Percentiles rank a stretch among this genome's conserved stretches.
phyloP scores from a whole-genome alignment of 2,329 filamentous ascomycete species.

The Aspergillus sp. region DNA sequence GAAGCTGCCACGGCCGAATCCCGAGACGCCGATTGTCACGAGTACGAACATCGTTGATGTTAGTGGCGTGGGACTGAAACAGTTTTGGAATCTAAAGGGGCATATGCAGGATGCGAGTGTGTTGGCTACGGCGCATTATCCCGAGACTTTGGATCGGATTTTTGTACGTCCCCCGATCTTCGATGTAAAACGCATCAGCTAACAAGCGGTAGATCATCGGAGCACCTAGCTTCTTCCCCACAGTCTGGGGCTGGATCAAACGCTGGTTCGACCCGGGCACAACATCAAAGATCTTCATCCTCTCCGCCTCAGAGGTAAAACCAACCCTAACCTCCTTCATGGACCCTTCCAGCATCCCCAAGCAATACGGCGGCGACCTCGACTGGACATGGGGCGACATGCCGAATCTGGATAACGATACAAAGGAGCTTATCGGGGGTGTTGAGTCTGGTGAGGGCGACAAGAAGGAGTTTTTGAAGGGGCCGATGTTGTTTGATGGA shows the following conservation, averaged over 20 bases:
- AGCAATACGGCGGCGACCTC: constrained; percentile 79
- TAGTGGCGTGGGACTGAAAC: constrained; percentile 75
- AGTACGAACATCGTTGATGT: constrained; percentile 96
- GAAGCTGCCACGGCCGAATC: constrained; percentile 64
- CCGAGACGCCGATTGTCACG: constrained; percentile 80
- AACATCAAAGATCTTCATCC: constrained; percentile 92
- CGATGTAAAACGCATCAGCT: neutral
- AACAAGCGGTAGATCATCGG: constrained; percentile 61
- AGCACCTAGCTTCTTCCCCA: constrained; percentile 83
- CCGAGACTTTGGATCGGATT: constrained; percentile 82
- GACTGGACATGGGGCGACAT: constrained; percentile 74
- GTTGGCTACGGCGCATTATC: constrained; percentile 87
- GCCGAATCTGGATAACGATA: constrained; percentile 59
- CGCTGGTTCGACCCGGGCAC: constrained; percentile 93
- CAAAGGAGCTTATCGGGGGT: constrained; percentile 25
- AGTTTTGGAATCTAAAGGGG: constrained; percentile 89
- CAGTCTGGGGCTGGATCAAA: constrained; percentile 88
- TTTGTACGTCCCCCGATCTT: constrained; percentile 44
- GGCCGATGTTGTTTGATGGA: constrained; percentile 29
- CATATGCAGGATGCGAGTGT: constrained; percentile 92
- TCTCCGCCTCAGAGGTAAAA: constrained; percentile 64
- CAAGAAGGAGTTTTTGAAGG: constrained; percentile 26
- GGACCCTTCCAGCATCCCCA: constrained; percentile 74
- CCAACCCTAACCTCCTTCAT: constrained; percentile 75
- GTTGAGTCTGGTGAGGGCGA: constrained; percentile 22